Percentiles rank a stretch among this genome's conserved stretches.
These are phyloP conservation scores for Zalaria obscura DNA, from an alignment of 2,329 filamentous ascomycete genomes.

Conservation along the genomic window DNA sequence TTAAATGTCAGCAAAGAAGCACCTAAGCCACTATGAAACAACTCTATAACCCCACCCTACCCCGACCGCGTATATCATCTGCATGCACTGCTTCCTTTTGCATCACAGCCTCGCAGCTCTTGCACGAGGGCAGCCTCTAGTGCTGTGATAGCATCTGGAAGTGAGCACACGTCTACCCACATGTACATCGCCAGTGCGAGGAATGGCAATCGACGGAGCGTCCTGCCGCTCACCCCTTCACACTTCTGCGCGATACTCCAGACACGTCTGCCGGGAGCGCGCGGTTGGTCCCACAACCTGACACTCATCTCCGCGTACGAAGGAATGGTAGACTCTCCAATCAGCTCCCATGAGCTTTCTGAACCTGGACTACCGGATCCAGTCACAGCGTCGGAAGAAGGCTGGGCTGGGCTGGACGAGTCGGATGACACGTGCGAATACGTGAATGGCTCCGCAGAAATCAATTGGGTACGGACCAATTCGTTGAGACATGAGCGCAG, in stretches of 20 bases:
- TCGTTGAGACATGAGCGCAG: slow-evolving; percentile 33
- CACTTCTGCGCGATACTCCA: slow-evolving; percentile 19
- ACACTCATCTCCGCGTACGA: background rate
- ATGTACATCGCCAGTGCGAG: slow-evolving; percentile 27
- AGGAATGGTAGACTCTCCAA: background rate
- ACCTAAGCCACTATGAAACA: too few relatives aligned
- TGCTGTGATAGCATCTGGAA: slow-evolving; percentile 24
- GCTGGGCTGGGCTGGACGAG: background rate
- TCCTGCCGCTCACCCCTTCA: slow-evolving; percentile 26
- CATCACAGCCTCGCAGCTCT: background rate
- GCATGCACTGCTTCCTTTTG: background rate
- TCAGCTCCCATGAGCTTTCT: background rate
- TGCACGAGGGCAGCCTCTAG: slow-evolving; percentile 14
- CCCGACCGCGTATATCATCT: too few relatives aligned
- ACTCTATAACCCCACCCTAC: too few relatives aligned
- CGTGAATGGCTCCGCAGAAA: slow-evolving; percentile 12
- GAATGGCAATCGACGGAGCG: slow-evolving; percentile 25
- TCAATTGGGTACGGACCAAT: slow-evolving; percentile 22
- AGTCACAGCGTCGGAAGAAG: background rate
- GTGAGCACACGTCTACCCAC: slow-evolving; percentile 16
- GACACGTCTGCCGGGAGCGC: slow-evolving; percentile 15
- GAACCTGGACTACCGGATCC: background rate
- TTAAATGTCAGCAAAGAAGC: too few relatives aligned
- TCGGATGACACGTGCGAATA: background rate
- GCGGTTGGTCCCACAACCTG: slow-evolving; percentile 2